These are phyloP conservation scores for Aspergillus udagawae DNA, from an alignment of 2,329 filamentous ascomycete species.

Conservation along the genomic window DNA sequence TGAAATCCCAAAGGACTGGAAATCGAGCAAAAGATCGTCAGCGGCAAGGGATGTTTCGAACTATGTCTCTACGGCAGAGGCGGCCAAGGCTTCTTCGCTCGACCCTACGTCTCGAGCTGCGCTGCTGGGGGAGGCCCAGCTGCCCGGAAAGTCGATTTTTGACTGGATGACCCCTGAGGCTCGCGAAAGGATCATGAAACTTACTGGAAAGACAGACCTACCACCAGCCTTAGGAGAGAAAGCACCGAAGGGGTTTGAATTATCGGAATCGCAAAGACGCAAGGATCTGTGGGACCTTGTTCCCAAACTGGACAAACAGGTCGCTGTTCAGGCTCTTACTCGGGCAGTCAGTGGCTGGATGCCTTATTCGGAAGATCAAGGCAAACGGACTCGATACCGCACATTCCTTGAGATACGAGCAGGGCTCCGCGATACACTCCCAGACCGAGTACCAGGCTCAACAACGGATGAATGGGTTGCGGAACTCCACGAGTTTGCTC, in stretches of 20 bases:
- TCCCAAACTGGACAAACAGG: conserved; percentile 62
- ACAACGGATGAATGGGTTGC: conserved; percentile 70
- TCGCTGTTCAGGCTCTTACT: conserved; percentile 64
- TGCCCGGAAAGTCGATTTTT: conserved; percentile 93
- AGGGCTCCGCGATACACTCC: conserved; percentile 56
- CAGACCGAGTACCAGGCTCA: conserved; percentile 50
- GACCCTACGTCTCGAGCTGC: conserved; percentile 73
- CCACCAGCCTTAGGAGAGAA: conserved; percentile 74
- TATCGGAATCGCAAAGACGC: conserved; percentile 60
- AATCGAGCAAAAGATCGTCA: conserved; percentile 52
- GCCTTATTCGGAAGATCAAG: conserved; percentile 79
- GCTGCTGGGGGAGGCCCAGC: conserved; percentile 71
- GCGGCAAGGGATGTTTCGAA: conserved; percentile 28
- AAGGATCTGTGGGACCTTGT: conserved; percentile 57
- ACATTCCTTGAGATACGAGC: conserved; percentile 75
- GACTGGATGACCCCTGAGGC: conserved; percentile 80
- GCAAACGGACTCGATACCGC: conserved; percentile 76
- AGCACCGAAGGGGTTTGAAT: conserved; percentile 58
- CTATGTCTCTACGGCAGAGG: conserved; percentile 69
- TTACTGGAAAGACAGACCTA: conserved; percentile 71
- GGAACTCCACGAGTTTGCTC: conserved; percentile 74
- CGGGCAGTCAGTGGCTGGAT: conserved; percentile 65
- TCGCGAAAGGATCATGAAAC: conserved; percentile 69
- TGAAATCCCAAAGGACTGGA: conserved; percentile 60
- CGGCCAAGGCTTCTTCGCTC: conserved; percentile 70